Conservation (phyloP, 164 flowering plant genomes). For the Liquidambar formosana region DNA sequence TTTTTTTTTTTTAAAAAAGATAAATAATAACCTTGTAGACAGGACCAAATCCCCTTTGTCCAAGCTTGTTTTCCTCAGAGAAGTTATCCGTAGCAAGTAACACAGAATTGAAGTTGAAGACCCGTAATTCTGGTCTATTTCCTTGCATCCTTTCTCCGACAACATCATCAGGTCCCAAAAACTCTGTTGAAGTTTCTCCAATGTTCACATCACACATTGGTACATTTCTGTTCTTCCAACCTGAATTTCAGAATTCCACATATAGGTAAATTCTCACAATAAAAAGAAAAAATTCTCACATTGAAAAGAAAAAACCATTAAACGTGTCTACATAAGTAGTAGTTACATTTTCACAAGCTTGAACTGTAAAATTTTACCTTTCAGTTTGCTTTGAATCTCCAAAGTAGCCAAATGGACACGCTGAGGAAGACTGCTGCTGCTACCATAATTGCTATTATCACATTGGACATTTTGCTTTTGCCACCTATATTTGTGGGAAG, state of each 20-base stretch:
- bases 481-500: constrained; percentile 23
- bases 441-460: constrained; percentile 22
- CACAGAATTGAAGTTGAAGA: constrained; percentile 35
- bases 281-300: not conserved
- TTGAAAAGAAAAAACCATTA: not conserved
- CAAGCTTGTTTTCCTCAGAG: constrained; percentile 55
- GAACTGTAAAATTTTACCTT: constrained; percentile 25
- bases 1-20: no score
- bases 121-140: constrained; percentile 42
- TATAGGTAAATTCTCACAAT: constrained; percentile 13
- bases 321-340: not conserved
- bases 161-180: constrained; percentile 36
- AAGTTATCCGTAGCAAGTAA: constrained; percentile 62
- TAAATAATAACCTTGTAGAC: constrained; percentile 80
- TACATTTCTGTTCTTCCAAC: constrained; percentile 17
- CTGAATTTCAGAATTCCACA: not conserved
- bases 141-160: constrained; percentile 31
- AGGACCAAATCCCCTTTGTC: constrained; percentile 83
- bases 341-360: not conserved
- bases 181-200: constrained; percentile 38
- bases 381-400: constrained; percentile 34
- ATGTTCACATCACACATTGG: constrained; percentile 15
- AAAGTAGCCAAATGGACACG: constrained; percentile 24
- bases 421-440: constrained; percentile 22
- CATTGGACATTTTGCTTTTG: constrained; percentile 17